Evolutionary conservation across 257 asterid genomes (phyloP).

Genomic region (Nemophila menziesii): DNA sequence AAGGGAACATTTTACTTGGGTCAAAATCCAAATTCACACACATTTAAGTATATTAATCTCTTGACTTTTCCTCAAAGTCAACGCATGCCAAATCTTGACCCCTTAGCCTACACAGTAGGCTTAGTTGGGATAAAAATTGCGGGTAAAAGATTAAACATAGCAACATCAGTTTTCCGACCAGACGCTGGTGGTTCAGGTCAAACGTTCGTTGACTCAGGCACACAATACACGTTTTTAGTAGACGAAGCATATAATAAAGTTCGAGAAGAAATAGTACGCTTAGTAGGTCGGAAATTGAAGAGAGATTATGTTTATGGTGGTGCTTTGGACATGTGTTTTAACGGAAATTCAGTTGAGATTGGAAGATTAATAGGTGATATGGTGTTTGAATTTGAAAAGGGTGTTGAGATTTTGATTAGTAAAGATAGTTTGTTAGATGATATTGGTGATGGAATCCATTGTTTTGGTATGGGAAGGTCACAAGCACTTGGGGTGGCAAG

Average conservation of each 20-base stretch:
- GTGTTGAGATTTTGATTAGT: slow-evolving; percentile 34
- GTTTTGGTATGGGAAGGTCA: slow-evolving; percentile 66
- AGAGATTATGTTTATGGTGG: slow-evolving; percentile 50
- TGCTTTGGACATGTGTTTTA: slow-evolving; percentile 66
- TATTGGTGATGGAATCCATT: slow-evolving; percentile 52
- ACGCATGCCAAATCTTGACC: slow-evolving; percentile 66
- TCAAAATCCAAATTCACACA: slow-evolving; percentile 43
- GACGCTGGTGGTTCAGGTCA: slow-evolving; percentile 78
- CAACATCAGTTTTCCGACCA: slow-evolving; percentile 43
- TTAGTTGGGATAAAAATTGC: slow-evolving; percentile 48
- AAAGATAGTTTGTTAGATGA: slow-evolving; percentile 40
- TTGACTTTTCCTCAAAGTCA: slow-evolving; percentile 48
- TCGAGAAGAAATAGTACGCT: slow-evolving; percentile 34
- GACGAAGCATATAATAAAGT: slow-evolving; percentile 47
- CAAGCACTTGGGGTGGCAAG: slow-evolving; percentile 55
- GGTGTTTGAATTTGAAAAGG: slow-evolving; percentile 44
- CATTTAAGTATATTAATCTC: slow-evolving; percentile 32
- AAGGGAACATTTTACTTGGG: slow-evolving; percentile 66
- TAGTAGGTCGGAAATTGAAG: slow-evolving; percentile 46
- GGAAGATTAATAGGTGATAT: slow-evolving; percentile 46
- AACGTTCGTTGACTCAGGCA: slow-evolving; percentile 82
- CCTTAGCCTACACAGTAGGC: slow-evolving; percentile 61
- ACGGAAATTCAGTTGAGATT: slow-evolving; percentile 25
- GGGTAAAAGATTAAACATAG: slow-evolving; percentile 36
- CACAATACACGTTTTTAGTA: slow-evolving; percentile 65